phyloP scores from a whole-genome alignment of 257 asterid genomes.

The Solanum clarkiae region DNA sequence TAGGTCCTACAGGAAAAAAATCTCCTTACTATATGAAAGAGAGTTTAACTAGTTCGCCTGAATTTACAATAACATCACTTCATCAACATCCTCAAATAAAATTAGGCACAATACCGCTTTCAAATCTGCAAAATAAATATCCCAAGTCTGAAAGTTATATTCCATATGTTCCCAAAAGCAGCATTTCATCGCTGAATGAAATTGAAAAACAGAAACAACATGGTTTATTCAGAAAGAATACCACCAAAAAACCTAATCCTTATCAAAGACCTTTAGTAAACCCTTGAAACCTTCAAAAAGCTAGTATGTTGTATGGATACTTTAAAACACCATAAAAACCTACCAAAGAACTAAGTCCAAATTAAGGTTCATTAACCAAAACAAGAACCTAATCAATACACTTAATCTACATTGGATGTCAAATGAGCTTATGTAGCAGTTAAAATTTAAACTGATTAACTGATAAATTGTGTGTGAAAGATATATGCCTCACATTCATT shows the following conservation, averaged over 20 bases:
- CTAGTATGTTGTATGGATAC: background rate
- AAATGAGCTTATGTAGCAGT: background rate
- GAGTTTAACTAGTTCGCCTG: background rate
- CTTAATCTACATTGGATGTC: background rate
- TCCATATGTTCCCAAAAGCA: background rate
- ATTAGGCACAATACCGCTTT: background rate
- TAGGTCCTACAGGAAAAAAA: background rate
- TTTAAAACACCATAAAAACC: background rate
- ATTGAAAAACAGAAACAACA: background rate
- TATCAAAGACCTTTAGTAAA: background rate
- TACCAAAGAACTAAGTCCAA: background rate
- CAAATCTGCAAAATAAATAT: background rate
- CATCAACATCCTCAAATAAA: background rate
- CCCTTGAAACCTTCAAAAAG: background rate
- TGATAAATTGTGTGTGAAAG: background rate
- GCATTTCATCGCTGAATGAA: background rate
- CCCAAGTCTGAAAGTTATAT: background rate
- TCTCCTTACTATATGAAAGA: background rate
- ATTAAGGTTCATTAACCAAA: background rate
- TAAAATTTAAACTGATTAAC: background rate
- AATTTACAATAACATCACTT: background rate
- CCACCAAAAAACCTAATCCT: background rate
- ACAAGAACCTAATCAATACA: background rate
- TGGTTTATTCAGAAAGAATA: background rate
- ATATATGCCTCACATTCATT: too few species aligned